phyloP scores from a whole-genome alignment of 2,329 filamentous ascomycete genomes.

The Exophiala calicioides region DNA sequence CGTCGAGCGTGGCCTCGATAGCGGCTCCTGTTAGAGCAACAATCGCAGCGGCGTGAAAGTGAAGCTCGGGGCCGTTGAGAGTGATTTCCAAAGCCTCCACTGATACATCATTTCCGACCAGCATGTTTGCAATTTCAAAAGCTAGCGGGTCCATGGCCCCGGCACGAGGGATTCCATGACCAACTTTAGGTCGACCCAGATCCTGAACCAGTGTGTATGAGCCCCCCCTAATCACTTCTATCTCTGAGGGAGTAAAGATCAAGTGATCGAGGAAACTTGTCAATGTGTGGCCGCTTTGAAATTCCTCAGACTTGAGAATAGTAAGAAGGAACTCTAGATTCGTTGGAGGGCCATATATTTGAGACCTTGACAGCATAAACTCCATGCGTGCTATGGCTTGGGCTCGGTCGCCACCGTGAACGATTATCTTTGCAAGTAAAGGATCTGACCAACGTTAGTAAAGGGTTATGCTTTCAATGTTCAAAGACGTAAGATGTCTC shows the following conservation, averaged over 20 bases:
- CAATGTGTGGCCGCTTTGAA: slow-evolving; percentile 51
- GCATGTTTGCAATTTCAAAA: slow-evolving; percentile 58
- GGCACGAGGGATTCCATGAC: slow-evolving; percentile 59
- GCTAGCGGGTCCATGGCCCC: slow-evolving; percentile 64
- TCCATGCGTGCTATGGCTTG: slow-evolving; percentile 49
- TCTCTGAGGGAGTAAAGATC: slow-evolving; percentile 50
- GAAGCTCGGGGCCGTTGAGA: slow-evolving; percentile 58
- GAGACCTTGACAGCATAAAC: slow-evolving; percentile 45
- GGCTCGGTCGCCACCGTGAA: slow-evolving; percentile 46
- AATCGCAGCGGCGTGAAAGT: slow-evolving; percentile 55
- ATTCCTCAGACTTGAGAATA: slow-evolving; percentile 46
- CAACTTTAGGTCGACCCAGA: slow-evolving; percentile 56
- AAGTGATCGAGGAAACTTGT: slow-evolving; percentile 59
- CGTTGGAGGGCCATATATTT: slow-evolving; percentile 55
- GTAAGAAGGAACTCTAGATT: slow-evolving; percentile 58
- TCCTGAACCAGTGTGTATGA: slow-evolving; percentile 62
- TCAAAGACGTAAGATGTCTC: too few species aligned
- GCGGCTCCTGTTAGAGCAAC: slow-evolving; percentile 59
- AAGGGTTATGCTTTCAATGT: too few species aligned
- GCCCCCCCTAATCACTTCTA: slow-evolving; percentile 59
- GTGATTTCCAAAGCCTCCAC: slow-evolving; percentile 62
- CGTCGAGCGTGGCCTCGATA: slow-evolving; percentile 55
- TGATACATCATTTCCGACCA: slow-evolving; percentile 57
- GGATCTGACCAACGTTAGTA: too few species aligned
- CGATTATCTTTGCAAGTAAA: slow-evolving; percentile 60